Evolutionary conservation across 2,329 filamentous ascomycete genomes (phyloP).

Genomic region (Pseudopyricularia cyperi): DNA sequence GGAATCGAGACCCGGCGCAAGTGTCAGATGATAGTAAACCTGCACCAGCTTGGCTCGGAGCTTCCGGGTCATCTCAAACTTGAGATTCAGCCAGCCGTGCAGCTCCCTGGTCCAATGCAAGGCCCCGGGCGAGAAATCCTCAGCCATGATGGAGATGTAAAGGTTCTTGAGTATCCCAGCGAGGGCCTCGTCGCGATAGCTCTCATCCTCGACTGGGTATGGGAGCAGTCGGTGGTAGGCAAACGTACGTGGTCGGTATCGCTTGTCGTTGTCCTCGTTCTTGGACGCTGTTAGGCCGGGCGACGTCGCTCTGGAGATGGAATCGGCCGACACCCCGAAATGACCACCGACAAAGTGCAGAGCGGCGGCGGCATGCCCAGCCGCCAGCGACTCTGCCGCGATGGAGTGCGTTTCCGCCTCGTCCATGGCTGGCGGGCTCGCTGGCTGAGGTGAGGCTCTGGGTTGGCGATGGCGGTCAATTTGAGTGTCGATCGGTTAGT

Average conservation of each 20-base stretch:
- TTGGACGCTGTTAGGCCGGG: slow-evolving; percentile 52
- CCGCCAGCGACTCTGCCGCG: slow-evolving; percentile 19
- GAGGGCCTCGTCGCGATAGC: slow-evolving; percentile 64
- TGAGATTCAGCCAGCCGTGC: slow-evolving; percentile 86
- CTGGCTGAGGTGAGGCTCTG: neutral
- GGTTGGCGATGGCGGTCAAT: neutral
- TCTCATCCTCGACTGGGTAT: slow-evolving; percentile 72
- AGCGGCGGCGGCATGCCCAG: slow-evolving; percentile 20
- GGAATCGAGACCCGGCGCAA: slow-evolving; percentile 80
- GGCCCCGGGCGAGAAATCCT: slow-evolving; percentile 88
- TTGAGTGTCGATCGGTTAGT: neutral
- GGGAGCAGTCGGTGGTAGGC: slow-evolving; percentile 86
- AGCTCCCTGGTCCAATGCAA: slow-evolving; percentile 97
- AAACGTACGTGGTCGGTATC: slow-evolving; percentile 80
- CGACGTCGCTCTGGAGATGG: slow-evolving; percentile 75
- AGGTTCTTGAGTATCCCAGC: slow-evolving; percentile 85
- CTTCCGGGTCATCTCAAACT: slow-evolving; percentile 87
- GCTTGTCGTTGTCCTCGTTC: slow-evolving; percentile 39
- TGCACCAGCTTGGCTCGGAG: slow-evolving; percentile 73
- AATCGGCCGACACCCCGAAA: slow-evolving; percentile 37
- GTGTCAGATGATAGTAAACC: slow-evolving; percentile 85
- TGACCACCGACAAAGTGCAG: slow-evolving; percentile 23
- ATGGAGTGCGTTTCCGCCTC: slow-evolving; percentile 14
- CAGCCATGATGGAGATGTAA: slow-evolving; percentile 80
- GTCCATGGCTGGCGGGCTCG: slow-evolving; percentile 17